Base-by-base conservation (phyloP, 75 land plant species). In the Pinus albicaulis region DNA sequence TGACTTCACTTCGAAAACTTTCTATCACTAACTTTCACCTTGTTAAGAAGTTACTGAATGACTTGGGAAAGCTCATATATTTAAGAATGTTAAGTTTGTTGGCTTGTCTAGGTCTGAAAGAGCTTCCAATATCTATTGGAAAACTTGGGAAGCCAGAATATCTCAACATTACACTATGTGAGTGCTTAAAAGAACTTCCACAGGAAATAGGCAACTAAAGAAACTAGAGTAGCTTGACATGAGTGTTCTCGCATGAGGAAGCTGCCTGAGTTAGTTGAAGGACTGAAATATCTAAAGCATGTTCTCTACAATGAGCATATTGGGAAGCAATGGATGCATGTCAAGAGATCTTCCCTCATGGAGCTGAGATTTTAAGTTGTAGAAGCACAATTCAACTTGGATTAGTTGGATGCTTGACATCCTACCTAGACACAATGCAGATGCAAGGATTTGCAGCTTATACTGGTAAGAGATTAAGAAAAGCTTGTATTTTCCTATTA, bases 181-280 rank as follows among this genome's bases (percentile, higher is more conserved):
- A 85, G 7, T 76, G 75, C 23, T 58, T 90, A 59, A 52, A 44
- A 34, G 65, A 82, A 64, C 84, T 90, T 12, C 89, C 92, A n/a
- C 78, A 90, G 0, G 83, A 76, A 24, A 63, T 87, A 34, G 87
- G 4, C 48, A 76, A 8, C 57, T 85, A 55, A n/a, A 14, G 13
- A 83, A 73, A 8, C 71, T 90, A 76, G 82, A 82, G 71, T 81
- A 87, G 82, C 85, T 90, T 15, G 87, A 90, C 81, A 90, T 90
- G 92, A 78, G 57, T 90, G 92, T 41, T 38, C 74, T 17, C 82
- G 34, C 16, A 57, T 90, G 7, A 77, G 60, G 78, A 52, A 26
- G 36, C 75, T 90, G 26, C 92, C 92, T 1, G 16, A 53, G 0
- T 87, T 85, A 1, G 74, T 44, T 7, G 31, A 31, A 0, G 72